Evolutionary conservation across 306 rosid species (phyloP), one percentile per base, ranked within the genome.

Genomic region (Elaeagnus macrophylla): DNA sequence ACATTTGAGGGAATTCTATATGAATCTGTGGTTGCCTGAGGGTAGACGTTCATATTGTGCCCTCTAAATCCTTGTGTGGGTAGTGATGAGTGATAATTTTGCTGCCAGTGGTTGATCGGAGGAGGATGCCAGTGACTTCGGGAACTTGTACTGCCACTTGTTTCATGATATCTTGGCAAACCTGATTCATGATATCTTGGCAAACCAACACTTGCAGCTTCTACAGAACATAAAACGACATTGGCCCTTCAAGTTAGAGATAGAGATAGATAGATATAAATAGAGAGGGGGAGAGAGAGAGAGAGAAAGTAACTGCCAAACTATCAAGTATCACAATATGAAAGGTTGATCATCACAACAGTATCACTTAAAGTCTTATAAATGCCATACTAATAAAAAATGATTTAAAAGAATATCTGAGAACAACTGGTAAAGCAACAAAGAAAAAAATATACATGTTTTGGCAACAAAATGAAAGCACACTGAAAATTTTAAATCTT

Each of bases 101-200:
- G 95, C 69, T 66, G 83, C 45, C 53, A 81, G 45, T 77, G 93
- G 75, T 70, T 82, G 54, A 54, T 56, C 13, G 72, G 69, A 54
- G 75, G 79, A 65, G 84, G 83, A 59, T 79, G 87, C 67, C 84
- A 83, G 58, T 81, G 66, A 74, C 82, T 69, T 57, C 75, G 70
- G 18, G 70, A 69, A 61, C 37, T 71, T 75, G 83, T 63, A 62
- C 70, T 81, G 65, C 75, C 72, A 48, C 75, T 55, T 64, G 83
- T 37, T 46, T 87, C 95, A 19, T 82, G 84, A 80, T 87, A 82
- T 81, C 99, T 75, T 40, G 72, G 82, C 76, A 87, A 53, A 60
- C 82, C 94, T 64, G 83, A 25, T 46, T 87, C 95, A 19, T 82
- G 84, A 80, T 87, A 82, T 81, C 99, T 75, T 40, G 72, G 82